Evolutionary conservation across 495 filamentous ascomycete species (phyloP), one percentile per base, ranked within the genome.

Genomic region (Entonaema liquescens): DNA sequence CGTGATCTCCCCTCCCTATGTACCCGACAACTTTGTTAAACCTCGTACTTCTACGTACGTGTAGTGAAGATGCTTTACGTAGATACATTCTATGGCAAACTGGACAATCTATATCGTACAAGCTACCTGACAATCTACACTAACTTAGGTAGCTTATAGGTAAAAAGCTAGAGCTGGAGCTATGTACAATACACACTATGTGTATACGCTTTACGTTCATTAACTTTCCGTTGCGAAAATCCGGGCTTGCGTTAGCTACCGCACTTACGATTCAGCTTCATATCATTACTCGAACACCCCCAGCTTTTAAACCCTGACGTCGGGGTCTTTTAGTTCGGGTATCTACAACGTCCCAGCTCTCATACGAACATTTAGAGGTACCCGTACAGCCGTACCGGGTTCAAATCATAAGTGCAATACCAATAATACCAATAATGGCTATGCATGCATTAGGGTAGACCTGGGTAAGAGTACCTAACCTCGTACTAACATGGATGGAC

Each of bases 401-500:
- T 8, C 23, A 25, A 21, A 50, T 53, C 49, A 29, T 53, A 29
- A 28, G 25, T 29, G 15, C 49, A 55, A 31, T 61, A 56, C 53
- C 53, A 56, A 61, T 62, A 55, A 31, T 61, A 56, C 53, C 53
- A 56, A 61, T 62, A 55, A 58, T 58, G 52, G 40, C 52, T 63
- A 62, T 67, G 59, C 59, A 58, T 71, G 53, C 70, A 53, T 72
- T 65, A 61, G 54, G 38, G 59, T 53, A 28, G 40, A n/a, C n/a
- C n/a, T n/a, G n/a, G n/a, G n/a, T n/a, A n/a, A n/a, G n/a, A 49
- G 65, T 64, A 72, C 63, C 59, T 64, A 72, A 67, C 59, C 60
- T 67, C 69, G 60, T 72, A 71, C 63, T 67, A 62, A 67, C 64
- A 66, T 62, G 69, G 63, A 66, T 62, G 69, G 63, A 72, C 64